Base-by-base conservation (phyloP, 257 asterid species). In the Solanum peruvianum region DNA sequence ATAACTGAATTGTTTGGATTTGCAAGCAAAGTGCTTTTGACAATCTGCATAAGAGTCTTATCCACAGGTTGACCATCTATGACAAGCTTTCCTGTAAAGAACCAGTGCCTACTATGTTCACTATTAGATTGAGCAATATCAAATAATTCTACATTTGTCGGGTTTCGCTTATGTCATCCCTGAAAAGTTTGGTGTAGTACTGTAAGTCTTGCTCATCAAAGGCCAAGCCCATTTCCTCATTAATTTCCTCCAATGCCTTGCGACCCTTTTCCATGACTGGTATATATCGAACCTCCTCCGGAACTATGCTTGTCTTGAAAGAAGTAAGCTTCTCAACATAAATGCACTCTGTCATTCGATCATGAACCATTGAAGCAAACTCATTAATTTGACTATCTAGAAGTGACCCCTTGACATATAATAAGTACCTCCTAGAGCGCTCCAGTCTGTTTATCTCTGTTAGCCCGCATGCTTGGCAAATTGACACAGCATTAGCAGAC, bases 121-220 rank as follows among this genome's bases (percentile, higher is more conserved):
- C 99, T 97, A 90, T 97, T 97, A 15, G 99, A 97, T 93, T 97
- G 99, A 4, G 99, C 99, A 89, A 97, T 95, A 89, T 97, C 99
- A 73, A 97, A 97, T 49, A 97, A 75, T 91, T 96, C 99, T 16
- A 95, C 99, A 83, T 96, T 97, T 9, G 99, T 95, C 2, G 99
- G 99, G 89, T 97, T 87, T 84, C 99, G 92, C 88, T 93, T 91
- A 95, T 92, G 83, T 96, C 98, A 11, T 97, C 96, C 91, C 88
- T 90, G 88, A 97, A 97, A 52, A 96, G 99, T 90, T 91, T 93
- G 23, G 98, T 97, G 90, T 97, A 97, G 82, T 95, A 97, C 87
- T 94, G 95, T 86, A 97, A 87, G 92, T 97, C 99, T 84, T 95
- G 98, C 87, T 95, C 99, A 82, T 95, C 99, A 87, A 97, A 97